These are phyloP conservation scores for Annulohypoxylon stygium DNA, from an alignment of 495 filamentous ascomycete genomes.

Conservation along the genomic window DNA sequence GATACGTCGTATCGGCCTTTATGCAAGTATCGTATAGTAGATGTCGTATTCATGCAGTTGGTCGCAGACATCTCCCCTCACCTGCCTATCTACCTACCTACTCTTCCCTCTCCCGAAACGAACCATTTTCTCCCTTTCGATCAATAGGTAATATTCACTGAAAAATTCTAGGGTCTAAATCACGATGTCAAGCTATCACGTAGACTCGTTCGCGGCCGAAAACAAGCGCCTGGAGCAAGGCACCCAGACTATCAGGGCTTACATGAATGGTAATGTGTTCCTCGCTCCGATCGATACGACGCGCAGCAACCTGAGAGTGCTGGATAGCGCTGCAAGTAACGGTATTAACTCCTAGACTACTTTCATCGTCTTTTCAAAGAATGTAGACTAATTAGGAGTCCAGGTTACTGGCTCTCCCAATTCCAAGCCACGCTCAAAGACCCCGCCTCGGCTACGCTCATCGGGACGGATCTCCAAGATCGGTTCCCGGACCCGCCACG, in stretches of 20 bases:
- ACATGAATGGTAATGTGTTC: constrained; percentile 27
- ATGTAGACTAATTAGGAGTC: not conserved
- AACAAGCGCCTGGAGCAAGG: constrained; percentile 27
- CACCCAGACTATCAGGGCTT: constrained; percentile 3
- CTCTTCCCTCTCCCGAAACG: not conserved
- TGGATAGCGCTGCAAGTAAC: constrained; percentile 30
- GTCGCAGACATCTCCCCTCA: not conserved
- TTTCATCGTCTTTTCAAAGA: not conserved
- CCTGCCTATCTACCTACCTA: not conserved
- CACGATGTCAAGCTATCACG: constrained; percentile 19
- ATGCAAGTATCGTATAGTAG: not conserved
- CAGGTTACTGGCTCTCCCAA: constrained; percentile 29
- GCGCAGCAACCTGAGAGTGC: not conserved
- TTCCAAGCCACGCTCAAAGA: constrained; percentile 25
- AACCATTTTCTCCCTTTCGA: not conserved
- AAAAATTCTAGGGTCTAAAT: not conserved
- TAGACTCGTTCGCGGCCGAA: constrained; percentile 17
- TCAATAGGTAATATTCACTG: not conserved
- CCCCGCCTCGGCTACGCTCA: constrained; percentile 20
- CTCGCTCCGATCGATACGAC: constrained; percentile 22
- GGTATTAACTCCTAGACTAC: not conserved
- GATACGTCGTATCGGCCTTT: not conserved
- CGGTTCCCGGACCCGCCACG: constrained; percentile 28
- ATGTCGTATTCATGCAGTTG: not conserved
- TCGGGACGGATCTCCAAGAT: constrained; percentile 25